These are phyloP conservation scores for Vanrija sp. DNA, from an alignment of 1,284 basidiomycete species.

Conservation along the genomic window DNA sequence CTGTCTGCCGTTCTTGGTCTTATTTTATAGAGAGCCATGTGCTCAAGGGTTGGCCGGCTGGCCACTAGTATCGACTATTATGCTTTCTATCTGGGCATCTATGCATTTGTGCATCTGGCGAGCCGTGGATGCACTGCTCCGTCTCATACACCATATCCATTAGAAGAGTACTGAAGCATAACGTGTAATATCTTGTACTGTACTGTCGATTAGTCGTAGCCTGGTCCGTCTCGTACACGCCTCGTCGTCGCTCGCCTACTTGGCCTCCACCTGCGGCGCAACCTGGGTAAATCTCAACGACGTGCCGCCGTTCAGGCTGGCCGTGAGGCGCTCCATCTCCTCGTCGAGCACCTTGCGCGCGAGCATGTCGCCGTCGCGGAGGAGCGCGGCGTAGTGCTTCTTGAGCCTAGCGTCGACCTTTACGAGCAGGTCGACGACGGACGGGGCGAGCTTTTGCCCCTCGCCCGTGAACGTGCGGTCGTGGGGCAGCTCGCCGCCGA, in stretches of 20 bases:
- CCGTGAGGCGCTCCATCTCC: constrained; percentile 37
- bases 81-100: too few species aligned
- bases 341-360: constrained; percentile 46
- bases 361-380: constrained; percentile 48
- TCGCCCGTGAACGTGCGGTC: constrained; percentile 39
- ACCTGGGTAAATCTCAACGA: neutral
- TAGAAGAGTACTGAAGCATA: too few species aligned
- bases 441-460: constrained; percentile 43
- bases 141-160: too few species aligned
- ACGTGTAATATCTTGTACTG: too few species aligned
- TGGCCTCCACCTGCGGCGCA: constrained; percentile 1
- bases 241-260: neutral
- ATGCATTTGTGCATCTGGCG: too few species aligned
- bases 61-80: too few species aligned
- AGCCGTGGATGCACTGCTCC: too few species aligned
- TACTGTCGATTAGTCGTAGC: too few species aligned
- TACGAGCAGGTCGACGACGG: constrained; percentile 45
- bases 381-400: constrained; percentile 47
- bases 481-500: constrained; percentile 34
- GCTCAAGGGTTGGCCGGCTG: too few species aligned
- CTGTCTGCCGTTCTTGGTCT: too few species aligned
- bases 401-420: constrained; percentile 50
- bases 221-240: too few species aligned
- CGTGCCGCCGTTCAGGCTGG: constrained; percentile 7
- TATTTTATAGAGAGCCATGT: too few species aligned